Evolutionary conservation across 1,284 basidiomycete genomes (phyloP).

Genomic region (Phenoliferia sp.): DNA sequence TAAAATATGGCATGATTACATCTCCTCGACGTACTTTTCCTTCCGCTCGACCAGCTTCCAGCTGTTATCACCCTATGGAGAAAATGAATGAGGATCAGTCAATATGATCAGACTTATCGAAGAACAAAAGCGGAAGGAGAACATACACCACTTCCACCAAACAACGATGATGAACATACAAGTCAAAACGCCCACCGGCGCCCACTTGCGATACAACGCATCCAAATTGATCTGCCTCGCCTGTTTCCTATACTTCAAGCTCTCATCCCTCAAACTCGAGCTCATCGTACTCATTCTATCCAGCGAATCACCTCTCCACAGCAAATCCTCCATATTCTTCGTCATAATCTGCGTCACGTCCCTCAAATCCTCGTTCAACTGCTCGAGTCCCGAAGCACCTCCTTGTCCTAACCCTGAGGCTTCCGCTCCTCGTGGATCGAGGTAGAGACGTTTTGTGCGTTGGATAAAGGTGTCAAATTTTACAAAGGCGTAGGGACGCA

Average conservation of each 20-base stretch:
- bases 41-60: no score
- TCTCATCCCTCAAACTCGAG: slow-evolving; percentile 93
- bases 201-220: slow-evolving; percentile 91
- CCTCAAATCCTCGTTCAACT: slow-evolving; percentile 90
- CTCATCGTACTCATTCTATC: slow-evolving; percentile 98
- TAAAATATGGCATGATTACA: no score
- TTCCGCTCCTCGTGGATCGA: slow-evolving; percentile 82
- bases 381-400: slow-evolving; percentile 56
- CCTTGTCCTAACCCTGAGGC: slow-evolving; percentile 40
- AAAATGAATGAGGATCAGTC: not conserved
- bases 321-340: slow-evolving; percentile 99
- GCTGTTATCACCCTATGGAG: no score
- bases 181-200: slow-evolving; percentile 74
- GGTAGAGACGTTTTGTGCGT: slow-evolving; percentile 90
- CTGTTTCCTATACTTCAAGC: slow-evolving; percentile 94
- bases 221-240: slow-evolving; percentile 91
- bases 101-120: not conserved
- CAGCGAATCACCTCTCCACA: slow-evolving; percentile 95
- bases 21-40: no score
- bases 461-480: slow-evolving; percentile 99
- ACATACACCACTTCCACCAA: slow-evolving; percentile 74
- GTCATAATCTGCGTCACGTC: slow-evolving; percentile 99
- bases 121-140: not conserved
- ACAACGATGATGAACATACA: slow-evolving; percentile 79
- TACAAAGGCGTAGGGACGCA: slow-evolving; percentile 85